These are phyloP conservation scores for Tuber umbilicatum DNA, from an alignment of 495 filamentous ascomycete genomes.

Conservation along the genomic window DNA sequence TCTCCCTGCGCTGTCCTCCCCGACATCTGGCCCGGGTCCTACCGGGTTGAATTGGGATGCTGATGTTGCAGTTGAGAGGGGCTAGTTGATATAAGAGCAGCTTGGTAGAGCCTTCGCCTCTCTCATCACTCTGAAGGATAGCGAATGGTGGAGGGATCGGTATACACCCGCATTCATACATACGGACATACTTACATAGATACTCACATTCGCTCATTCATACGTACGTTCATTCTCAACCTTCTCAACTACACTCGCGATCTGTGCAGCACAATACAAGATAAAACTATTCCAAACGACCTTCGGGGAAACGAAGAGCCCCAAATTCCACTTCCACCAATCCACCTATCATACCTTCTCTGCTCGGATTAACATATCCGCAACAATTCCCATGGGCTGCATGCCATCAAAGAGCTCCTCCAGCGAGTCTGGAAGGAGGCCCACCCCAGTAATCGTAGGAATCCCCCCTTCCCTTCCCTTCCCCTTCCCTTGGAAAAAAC, in stretches of 20 bases:
- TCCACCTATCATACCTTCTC: not conserved
- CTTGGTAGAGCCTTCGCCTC: not conserved
- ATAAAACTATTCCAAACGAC: not conserved
- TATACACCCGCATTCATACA: not conserved
- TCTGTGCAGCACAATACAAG: not conserved
- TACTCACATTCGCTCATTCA: too few species aligned
- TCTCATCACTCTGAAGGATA: not conserved
- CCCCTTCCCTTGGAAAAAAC: not conserved
- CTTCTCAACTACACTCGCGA: not conserved
- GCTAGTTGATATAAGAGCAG: not conserved
- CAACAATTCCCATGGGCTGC: constrained; percentile 24
- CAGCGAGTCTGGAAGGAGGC: not conserved
- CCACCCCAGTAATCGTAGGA: constrained; percentile 9
- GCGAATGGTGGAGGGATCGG: not conserved
- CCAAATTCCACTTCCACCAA: not conserved
- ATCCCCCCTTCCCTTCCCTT: not conserved
- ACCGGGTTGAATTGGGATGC: not conserved
- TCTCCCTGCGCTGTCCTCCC: not conserved
- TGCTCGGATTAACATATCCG: not conserved
- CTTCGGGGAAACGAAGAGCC: too few species aligned
- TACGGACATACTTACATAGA: not conserved
- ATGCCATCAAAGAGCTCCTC: constrained; percentile 30
- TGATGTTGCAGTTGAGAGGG: not conserved
- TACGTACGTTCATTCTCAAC: not conserved
- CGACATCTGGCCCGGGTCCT: not conserved